Evolutionary conservation across 2,329 filamentous ascomycete genomes (phyloP).

Genomic region (Pyricularia pennisetigena): DNA sequence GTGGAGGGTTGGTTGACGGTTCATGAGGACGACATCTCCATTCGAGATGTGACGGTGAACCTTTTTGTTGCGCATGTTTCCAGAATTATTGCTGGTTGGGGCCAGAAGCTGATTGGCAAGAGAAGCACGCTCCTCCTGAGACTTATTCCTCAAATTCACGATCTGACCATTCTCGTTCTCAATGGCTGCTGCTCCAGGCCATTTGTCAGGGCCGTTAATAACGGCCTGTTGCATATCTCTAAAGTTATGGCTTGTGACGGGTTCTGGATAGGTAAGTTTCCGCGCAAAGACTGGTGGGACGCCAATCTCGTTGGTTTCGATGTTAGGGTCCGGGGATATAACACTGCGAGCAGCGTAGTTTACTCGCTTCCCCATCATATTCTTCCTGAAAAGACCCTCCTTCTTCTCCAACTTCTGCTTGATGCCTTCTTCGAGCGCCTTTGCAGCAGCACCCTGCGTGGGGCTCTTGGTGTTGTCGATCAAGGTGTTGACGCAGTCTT

Average conservation of each 20-base stretch:
- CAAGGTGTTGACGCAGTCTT: slow-evolving; percentile 85
- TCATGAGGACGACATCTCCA: slow-evolving; percentile 97
- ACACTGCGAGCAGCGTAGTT: slow-evolving; percentile 97
- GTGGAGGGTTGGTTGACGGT: slow-evolving; percentile 92
- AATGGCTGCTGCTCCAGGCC: slow-evolving; percentile 88
- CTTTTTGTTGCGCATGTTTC: slow-evolving; percentile 82
- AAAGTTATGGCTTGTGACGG: slow-evolving; percentile 95
- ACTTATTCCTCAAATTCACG: slow-evolving; percentile 79
- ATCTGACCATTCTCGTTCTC: slow-evolving; percentile 94
- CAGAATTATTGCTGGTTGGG: slow-evolving; percentile 64
- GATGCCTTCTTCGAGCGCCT: slow-evolving; percentile 76
- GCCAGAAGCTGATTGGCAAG: slow-evolving; percentile 89
- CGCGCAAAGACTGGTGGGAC: slow-evolving; percentile 96
- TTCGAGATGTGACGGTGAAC: slow-evolving; percentile 94
- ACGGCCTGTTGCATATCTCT: slow-evolving; percentile 93
- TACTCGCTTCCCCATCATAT: slow-evolving; percentile 99
- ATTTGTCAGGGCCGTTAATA: slow-evolving; percentile 86
- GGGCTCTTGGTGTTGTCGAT: slow-evolving; percentile 86
- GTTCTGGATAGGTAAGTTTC: slow-evolving; percentile 93
- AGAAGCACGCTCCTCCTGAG: slow-evolving; percentile 75
- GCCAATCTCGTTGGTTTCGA: slow-evolving; percentile 97
- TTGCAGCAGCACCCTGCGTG: slow-evolving; percentile 65
- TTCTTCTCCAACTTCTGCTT: slow-evolving; percentile 99
- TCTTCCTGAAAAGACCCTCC: slow-evolving; percentile 94
- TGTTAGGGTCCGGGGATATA: slow-evolving; percentile 96